Evolutionary conservation across 768 basidiomycete species (phyloP).

Genomic region (Phylloporus scabripes): DNA sequence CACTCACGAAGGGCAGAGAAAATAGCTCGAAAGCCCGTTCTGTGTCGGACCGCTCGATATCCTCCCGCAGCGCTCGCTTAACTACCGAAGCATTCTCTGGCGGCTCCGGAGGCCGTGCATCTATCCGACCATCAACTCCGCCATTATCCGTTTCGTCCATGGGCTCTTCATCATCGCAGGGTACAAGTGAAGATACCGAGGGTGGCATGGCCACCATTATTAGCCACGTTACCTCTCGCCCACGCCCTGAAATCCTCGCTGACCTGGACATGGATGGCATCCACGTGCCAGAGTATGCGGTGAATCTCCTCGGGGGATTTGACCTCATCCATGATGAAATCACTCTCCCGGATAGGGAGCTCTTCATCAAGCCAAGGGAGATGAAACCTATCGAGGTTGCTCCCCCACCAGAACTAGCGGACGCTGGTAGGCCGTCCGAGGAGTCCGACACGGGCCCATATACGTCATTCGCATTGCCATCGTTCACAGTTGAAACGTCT

Average conservation of each 20-base stretch:
- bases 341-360: constrained; percentile 28
- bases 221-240: constrained; percentile 28
- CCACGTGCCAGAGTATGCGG: constrained; percentile 41
- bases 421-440: constrained; percentile 21
- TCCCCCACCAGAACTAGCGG: constrained; percentile 20
- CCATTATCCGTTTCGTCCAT: constrained; percentile 26
- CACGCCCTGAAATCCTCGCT: constrained; percentile 36
- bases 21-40: constrained; percentile 10
- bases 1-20: constrained; percentile 18
- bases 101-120: constrained; percentile 20
- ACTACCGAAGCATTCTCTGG: constrained; percentile 13
- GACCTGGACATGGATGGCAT: constrained; percentile 30
- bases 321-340: constrained; percentile 34
- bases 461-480: constrained; percentile 27
- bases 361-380: constrained; percentile 27
- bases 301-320: constrained; percentile 39
- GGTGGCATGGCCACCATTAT: constrained; percentile 36
- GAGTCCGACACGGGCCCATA: constrained; percentile 32
- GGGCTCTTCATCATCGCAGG: constrained; percentile 21
- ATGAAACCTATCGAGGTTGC: constrained; percentile 26
- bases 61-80: constrained; percentile 21
- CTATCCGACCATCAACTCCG: constrained; percentile 27
- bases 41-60: constrained; percentile 16
- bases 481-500: constrained; percentile 20
- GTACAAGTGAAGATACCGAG: constrained; percentile 11